Evolutionary conservation across 176 grass and related monocot genomes (phyloP), one percentile per base, ranked within the genome.

Genomic region (Musa schizocarpa): DNA sequence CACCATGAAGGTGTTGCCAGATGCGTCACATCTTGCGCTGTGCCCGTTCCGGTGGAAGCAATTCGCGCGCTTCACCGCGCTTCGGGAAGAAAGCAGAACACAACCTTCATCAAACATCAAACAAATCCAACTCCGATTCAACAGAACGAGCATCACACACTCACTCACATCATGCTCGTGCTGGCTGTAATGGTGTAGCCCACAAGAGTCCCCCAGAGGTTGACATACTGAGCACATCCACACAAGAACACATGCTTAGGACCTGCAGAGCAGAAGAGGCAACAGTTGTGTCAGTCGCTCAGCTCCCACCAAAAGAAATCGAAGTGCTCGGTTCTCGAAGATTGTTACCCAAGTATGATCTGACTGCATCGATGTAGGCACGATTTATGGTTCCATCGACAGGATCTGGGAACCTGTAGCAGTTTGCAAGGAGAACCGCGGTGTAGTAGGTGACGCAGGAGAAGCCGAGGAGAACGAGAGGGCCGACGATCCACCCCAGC

Each of bases 201-300:
- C 50, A 99, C 95, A 6, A 99, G 82, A n/a, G 95, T 99, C 1
- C 95, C 95, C 95, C 95, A 99, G 8, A 99, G 82, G 76, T 99
- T 99, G 3, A 99, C 86, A 67, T 99, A 94, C 76, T 99, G 95
- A 13, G 95, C 90, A 52, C 84, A 87, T 1, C 95, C 90, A 72
- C 95, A 99, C 1, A 91, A 85, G 58, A 99, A n/a, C 57, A 87
- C 95, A 61, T 80, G 91, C 69, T 76, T 99, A 9, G 86, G 77
- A 1, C 84, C 92, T 95, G 65, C 1, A 74, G 27, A 62, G 11
- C 55, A 13, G n/a, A 16, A 43, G 34, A 43, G 0, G 34, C 34
- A 43, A 43, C 34, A 6, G 4, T 43, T 43, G 34, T 5, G 34
- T 43, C 29, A 0, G 29, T 34, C 29, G 3, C 75, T 48, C 16